These are phyloP conservation scores for Boeremia lycopersici DNA, from an alignment of 2,329 filamentous ascomycete genomes.

Conservation along the genomic window DNA sequence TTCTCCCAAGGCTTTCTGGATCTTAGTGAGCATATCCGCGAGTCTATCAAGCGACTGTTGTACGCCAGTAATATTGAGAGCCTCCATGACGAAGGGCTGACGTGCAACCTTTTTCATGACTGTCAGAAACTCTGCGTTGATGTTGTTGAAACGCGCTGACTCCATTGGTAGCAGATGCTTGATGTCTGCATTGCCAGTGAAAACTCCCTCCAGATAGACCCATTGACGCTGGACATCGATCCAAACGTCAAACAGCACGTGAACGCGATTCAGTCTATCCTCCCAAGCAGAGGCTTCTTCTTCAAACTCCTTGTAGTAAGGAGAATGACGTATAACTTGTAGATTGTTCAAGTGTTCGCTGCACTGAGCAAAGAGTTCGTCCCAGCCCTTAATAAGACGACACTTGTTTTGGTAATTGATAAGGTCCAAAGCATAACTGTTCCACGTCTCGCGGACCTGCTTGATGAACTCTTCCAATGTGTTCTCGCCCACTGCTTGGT, in stretches of 20 bases:
- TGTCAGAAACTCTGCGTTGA: conserved; percentile 98
- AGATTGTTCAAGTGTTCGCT: conserved; percentile 97
- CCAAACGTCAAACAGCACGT: conserved; percentile 98
- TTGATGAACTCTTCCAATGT: conserved; percentile 96
- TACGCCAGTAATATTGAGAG: conserved; percentile 92
- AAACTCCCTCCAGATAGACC: conserved; percentile 99
- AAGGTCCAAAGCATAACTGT: conserved; percentile 90
- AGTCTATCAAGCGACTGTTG: conserved; percentile 95
- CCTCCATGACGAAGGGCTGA: conserved; percentile 92
- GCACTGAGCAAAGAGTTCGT: conserved; percentile 97
- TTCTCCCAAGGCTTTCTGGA: conserved; percentile 97
- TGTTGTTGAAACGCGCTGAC: conserved; percentile 96
- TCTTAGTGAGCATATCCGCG: conserved; percentile 97
- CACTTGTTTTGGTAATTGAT: conserved; percentile 99
- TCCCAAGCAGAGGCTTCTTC: conserved; percentile 97
- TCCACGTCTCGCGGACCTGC: conserved; percentile 95
- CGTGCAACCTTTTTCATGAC: conserved; percentile 99
- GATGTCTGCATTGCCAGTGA: conserved; percentile 98
- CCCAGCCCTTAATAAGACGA: conserved; percentile 94
- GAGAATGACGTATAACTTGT: conserved; percentile 98
- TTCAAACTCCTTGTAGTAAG: conserved; percentile 99
- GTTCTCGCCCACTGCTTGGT: conserved; percentile 97
- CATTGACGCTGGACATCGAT: conserved; percentile 99
- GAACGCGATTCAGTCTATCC: conserved; percentile 95
- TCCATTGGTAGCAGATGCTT: conserved; percentile 97